Base-by-base conservation (phyloP, 805 yeast genomes). In the Cyberlindnera bimundalis region DNA sequence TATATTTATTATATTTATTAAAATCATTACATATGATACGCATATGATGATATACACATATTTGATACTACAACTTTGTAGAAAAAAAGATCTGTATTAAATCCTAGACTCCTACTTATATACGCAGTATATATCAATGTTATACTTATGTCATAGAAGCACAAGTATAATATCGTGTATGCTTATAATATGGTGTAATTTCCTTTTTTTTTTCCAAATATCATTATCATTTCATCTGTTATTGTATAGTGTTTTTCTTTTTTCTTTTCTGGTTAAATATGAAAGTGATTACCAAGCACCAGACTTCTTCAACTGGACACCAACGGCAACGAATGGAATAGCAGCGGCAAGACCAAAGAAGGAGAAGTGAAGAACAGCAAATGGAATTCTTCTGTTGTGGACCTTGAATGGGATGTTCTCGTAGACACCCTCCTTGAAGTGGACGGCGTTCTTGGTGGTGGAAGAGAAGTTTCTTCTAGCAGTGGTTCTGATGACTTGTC, bases 371-470 rank as follows among this genome's bases (percentile, higher is more conserved):
- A 83, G 74, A 39, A 88, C 70, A 53, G 81, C 86, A 65, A 76
- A 89, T 53, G 97, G 98, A 52, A 91, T 76, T 72, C 80, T 84
- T 77, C 96, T 89, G 78, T 81, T 74, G 77, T 88, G 89, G 50
- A 91, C 95, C 76, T 79, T 79, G 80, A 91, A 93, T 52, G 99
- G 99, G 50, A 91, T 62, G 78, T 93, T 91, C 59, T 84, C 73
- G 81, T 93, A 93, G 35, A 82, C 81, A 60, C 97, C 97, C 60
- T 78, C 84, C 57, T 79, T 79, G 61, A 75, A 80, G 68, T 78
- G 84, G 50, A 57, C 73, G 36, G 67, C 70, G 39, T 61, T 62
- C 36, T 43, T 44, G 37, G 43, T 64, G 55, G 70, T 62, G 43
- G 83, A 59, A 53, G 88, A 67, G 63, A 81, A 81, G 46, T 46